Evolutionary conservation across 2,329 filamentous ascomycete species (phyloP).

Genomic region (Magnaporthiopsis rhizophila): DNA sequence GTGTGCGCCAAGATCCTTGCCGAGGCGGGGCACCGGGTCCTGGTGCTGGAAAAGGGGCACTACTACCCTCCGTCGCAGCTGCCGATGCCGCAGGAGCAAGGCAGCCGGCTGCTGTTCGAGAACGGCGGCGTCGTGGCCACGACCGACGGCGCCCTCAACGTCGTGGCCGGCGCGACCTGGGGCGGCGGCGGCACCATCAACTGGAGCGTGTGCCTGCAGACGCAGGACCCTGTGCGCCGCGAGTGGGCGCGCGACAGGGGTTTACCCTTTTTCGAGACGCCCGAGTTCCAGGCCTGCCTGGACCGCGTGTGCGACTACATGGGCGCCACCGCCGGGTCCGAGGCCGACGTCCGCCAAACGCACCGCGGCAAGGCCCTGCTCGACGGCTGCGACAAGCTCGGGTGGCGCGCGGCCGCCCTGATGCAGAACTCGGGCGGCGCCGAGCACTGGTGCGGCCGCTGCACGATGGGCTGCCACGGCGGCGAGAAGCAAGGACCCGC

Average conservation of each 20-base stretch:
- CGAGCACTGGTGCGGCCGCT: conserved; percentile 66
- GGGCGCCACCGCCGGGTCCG: conserved; percentile 52
- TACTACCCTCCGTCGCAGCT: conserved; percentile 65
- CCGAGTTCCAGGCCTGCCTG: conserved; percentile 68
- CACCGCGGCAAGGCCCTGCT: conserved; percentile 63
- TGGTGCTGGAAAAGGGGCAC: conserved; percentile 68
- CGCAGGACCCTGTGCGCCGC: conserved; percentile 66
- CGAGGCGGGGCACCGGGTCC: conserved; percentile 63
- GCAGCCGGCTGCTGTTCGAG: conserved; percentile 58
- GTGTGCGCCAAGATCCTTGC: conserved; percentile 76
- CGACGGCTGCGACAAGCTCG: conserved; percentile 65
- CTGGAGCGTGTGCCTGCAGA: conserved; percentile 61
- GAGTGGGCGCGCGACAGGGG: conserved; percentile 67
- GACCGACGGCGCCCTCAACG: conserved; percentile 48
- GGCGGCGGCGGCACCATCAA: conserved; percentile 86
- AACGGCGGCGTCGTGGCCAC: conserved; percentile 50
- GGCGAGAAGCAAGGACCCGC: conserved; percentile 73
- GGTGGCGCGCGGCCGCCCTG: conserved; percentile 60
- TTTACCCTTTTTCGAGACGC: conserved; percentile 64
- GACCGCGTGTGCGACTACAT: conserved; percentile 73
- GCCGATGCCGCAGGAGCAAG: conserved; percentile 62
- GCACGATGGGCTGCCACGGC: conserved; percentile 52
- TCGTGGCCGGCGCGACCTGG: conserved; percentile 66
- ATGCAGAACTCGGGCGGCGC: conserved; percentile 72
- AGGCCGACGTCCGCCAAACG: conserved; percentile 62